Base-by-base conservation (phyloP, 768 basidiomycete species). In the Xerocomus brunneocitrinus region DNA sequence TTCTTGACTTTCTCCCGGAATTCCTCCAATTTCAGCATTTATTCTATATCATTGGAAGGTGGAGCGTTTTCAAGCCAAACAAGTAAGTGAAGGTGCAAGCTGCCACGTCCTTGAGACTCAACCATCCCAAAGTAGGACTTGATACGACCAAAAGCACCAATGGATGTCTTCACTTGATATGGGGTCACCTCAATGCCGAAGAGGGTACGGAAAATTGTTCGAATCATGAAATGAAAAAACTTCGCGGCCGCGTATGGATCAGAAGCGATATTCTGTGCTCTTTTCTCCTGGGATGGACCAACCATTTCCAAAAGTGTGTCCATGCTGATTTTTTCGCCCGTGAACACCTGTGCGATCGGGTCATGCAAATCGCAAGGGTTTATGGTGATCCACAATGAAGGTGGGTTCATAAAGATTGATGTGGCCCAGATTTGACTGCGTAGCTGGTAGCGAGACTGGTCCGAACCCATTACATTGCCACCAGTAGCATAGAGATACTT, bases 351-450 rank as follows among this genome's bases (percentile, higher is more conserved):
- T 0, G 35, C 10, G 0, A 52, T 56, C 0, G 50, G 35, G 12
- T 52, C 12, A 13, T 58, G 57, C 0, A 49, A 5, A 7, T 55
- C 38, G 1, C 42, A 35, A 0, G 54, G 47, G 19, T 57, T 54
- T 4, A 57, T 50, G 0, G 45, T 54, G 0, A 57, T 43, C 49
- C 56, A 54, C 0, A 54, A 9, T 3, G 24, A 35, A 1, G 38
- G 55, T 28, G 42, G 51, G 9, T 46, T 40, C 0, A 53, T 7
- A 12, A 45, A 40, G 0, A 57, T 41, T 0, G 43, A 44, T 3
- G 32, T 57, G 1, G 25, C 8, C 52, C 55, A 57, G 3, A 57
- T 49, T 5, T 46, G 51, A 35, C 51, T 41, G 2, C 19, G 4
- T 0, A 56, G 24, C 14, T 41, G 31, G 4, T 49, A 19, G 1